Evolutionary conservation across 176 grass and related monocot species (phyloP), one percentile per base, ranked within the genome.

Genomic region (Cocos nucifera): DNA sequence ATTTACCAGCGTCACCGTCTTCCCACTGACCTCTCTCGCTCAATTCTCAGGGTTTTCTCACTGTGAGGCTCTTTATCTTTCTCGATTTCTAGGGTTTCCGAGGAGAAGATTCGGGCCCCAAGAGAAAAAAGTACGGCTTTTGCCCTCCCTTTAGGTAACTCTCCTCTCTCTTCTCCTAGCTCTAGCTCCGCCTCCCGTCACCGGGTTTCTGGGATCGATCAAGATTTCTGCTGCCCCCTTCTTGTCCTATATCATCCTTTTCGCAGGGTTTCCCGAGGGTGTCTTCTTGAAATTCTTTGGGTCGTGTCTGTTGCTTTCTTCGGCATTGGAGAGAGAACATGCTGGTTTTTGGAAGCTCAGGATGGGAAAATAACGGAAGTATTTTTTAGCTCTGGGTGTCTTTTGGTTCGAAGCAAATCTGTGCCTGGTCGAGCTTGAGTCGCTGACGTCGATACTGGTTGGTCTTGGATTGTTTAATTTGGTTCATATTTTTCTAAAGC

Each of bases 1-100:
- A 68, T 69, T 69, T 74, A 77, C 80, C 58, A 69, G 69, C 57
- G 80, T 82, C 73, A 73, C 53, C 65, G 28, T 68, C 53, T 68
- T 57, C 65, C 26, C n/a, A 16, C 65, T 22, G 18, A 6, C 28
- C 12, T 35, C 65, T 14, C 30, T 49, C n/a, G 4, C 35, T 56
- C 50, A 17, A 30, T 7, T 56, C 50, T 67, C 60, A 53, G 68
- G 69, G 63, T 59, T 72, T 65, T 32, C 19, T 28, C 10, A 10
- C 68, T 15, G 61, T 32, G 19, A 22, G 24, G 15, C 72, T 39
- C 61, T 26, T 54, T 73, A 58, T 62, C 50, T 17, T 44, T 4
- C 74, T 50, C 61, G 32, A 58, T 15, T 26, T 30, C 18, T 12
- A 60, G 68, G 26, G 9, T 59, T 67, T 65, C 22, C 62, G 51